Percentiles rank a stretch among this genome's conserved stretches.
These are phyloP conservation scores for Cucumis hystrix DNA, from an alignment of 306 rosid species.

Conservation along the genomic window DNA sequence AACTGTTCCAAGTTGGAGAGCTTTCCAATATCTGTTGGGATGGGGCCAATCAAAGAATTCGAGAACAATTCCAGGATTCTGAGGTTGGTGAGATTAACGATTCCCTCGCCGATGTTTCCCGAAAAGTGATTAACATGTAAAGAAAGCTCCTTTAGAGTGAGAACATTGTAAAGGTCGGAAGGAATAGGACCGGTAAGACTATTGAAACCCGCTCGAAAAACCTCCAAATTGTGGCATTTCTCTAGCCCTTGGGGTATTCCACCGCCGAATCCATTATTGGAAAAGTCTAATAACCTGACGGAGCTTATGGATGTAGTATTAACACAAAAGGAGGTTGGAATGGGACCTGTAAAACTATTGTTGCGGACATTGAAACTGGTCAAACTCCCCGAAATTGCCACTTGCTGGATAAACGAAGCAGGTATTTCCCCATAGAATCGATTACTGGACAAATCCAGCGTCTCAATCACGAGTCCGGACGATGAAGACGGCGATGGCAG, in stretches of 20 bases:
- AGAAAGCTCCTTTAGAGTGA: constrained; percentile 40
- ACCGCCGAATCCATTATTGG: constrained; percentile 42
- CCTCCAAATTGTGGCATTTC: constrained; percentile 45
- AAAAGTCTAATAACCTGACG: constrained; percentile 45
- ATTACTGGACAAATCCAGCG: constrained; percentile 65
- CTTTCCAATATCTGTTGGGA: constrained; percentile 52
- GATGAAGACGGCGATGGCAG: background rate
- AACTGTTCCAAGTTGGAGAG: constrained; percentile 45
- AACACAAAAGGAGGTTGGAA: constrained; percentile 46
- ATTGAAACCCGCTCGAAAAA: constrained; percentile 74
- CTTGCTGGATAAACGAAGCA: constrained; percentile 23
- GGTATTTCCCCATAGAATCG: constrained; percentile 43
- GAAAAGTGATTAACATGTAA: constrained; percentile 39
- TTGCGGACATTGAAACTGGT: constrained; percentile 62
- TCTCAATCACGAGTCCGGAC: constrained; percentile 13
- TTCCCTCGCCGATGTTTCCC: constrained; percentile 38
- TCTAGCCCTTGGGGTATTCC: constrained; percentile 42
- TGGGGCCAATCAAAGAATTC: constrained; percentile 35
- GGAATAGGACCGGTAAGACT: constrained; percentile 49
- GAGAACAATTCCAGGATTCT: constrained; percentile 59
- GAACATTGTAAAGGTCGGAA: constrained; percentile 31
- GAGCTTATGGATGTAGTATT: constrained; percentile 16
- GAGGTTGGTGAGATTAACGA: constrained; percentile 39
- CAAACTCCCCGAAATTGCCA: constrained; percentile 25
- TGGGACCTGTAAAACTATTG: constrained; percentile 53